Evolutionary conservation across 495 filamentous ascomycete species (phyloP).

Genomic region (Penicillium steckii): DNA sequence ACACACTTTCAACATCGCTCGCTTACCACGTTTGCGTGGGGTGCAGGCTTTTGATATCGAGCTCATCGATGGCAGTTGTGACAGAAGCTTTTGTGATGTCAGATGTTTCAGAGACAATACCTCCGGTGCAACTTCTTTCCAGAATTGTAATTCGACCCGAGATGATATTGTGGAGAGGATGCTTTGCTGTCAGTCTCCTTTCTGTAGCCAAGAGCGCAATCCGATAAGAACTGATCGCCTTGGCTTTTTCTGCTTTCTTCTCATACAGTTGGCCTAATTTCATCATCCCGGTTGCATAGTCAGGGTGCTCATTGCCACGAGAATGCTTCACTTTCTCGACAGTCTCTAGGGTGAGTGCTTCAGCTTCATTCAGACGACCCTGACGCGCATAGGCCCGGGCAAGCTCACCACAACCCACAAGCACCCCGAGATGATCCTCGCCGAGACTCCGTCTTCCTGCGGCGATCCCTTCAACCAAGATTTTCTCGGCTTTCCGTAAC

Average conservation of each 20-base stretch:
- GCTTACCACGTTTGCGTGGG: no score
- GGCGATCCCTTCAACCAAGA: conserved; percentile 17
- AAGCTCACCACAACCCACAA: conserved; percentile 15
- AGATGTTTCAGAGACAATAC: no score
- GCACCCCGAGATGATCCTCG: conserved; percentile 30
- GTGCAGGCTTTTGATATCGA: no score
- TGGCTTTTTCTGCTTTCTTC: not conserved
- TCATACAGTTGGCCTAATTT: not conserved
- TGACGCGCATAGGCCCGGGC: not conserved
- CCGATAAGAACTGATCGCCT: not conserved
- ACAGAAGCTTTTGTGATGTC: no score
- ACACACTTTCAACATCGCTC: no score
- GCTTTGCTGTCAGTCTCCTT: conserved; percentile 1
- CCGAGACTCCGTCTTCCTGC: conserved; percentile 37
- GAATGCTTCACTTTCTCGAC: not conserved
- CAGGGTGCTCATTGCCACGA: not conserved
- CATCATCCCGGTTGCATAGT: conserved; percentile 1
- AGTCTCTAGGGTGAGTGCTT: not conserved
- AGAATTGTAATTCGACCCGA: not conserved
- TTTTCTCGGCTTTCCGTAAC: conserved; percentile 25
- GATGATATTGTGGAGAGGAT: conserved; percentile 2
- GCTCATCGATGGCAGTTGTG: no score
- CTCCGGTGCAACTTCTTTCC: no score
- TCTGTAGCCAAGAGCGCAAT: not conserved
- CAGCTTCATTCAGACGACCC: not conserved